phyloP scores from a whole-genome alignment of 305 asterid species.

The Plantago lanceolata region DNA sequence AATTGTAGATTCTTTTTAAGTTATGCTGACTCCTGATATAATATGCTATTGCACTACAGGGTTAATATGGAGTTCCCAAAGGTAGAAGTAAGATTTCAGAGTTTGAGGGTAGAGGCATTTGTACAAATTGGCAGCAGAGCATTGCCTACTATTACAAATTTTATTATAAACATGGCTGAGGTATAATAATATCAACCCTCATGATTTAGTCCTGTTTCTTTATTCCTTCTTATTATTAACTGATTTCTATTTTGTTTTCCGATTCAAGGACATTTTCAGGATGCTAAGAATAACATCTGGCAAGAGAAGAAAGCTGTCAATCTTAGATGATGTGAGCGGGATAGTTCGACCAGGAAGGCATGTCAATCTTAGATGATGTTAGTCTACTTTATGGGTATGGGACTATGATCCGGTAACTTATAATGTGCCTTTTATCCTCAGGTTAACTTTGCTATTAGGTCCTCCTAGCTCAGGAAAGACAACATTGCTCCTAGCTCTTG shows the following conservation, averaged over 20 bases:
- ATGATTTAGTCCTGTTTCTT: conserved; percentile 11
- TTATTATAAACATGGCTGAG: conserved; percentile 82
- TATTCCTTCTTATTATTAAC: conserved; percentile 9
- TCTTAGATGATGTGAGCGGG: conserved; percentile 82
- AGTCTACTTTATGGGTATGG: too few species aligned
- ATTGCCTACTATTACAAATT: conserved; percentile 88
- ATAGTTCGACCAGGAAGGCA: conserved; percentile 94
- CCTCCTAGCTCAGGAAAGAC: conserved; percentile 99
- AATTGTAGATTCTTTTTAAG: too few species aligned
- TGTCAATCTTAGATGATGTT: too few species aligned
- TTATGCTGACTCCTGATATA: too few species aligned
- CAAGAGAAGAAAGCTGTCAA: conserved; percentile 56
- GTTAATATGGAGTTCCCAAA: conserved; percentile 91
- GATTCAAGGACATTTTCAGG: conserved; percentile 66
- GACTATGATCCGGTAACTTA: conserved; percentile 28
- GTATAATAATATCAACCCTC: conserved; percentile 34
- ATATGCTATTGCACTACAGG: conserved; percentile 42
- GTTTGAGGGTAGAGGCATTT: conserved; percentile 65
- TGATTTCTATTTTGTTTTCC: conserved; percentile 24
- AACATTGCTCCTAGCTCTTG: conserved; percentile 76
- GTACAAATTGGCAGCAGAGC: conserved; percentile 90
- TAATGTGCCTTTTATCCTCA: conserved; percentile 30
- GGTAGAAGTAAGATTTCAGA: conserved; percentile 81
- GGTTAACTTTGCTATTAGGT: conserved; percentile 82
- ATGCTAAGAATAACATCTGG: conserved; percentile 58